phyloP scores from a whole-genome alignment of 345 rosid genomes.

The Citrus sinensis region DVS_A1.0 CM039161.1:19943501-19944000 shows the following conservation, averaged over 20 bases:
- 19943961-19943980: too few species aligned
- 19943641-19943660: slow-evolving; percentile 51
- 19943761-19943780: slow-evolving; percentile 90
- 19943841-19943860: background rate
- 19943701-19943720: slow-evolving; percentile 16
- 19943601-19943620: slow-evolving; percentile 93
- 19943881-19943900: background rate
- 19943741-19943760: slow-evolving; percentile 91
- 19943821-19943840: slow-evolving; percentile 68
- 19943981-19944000: too few species aligned
- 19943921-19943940: too few species aligned
- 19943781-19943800: slow-evolving; percentile 95
- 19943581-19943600: slow-evolving; percentile 69
- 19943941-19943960: too few species aligned
- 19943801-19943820: slow-evolving; percentile 93
- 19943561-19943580: slow-evolving; percentile 55
- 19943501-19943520: slow-evolving; percentile 69
- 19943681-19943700: background rate
- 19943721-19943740: slow-evolving; percentile 67
- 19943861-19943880: background rate
- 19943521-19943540: slow-evolving; percentile 84
- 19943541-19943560: slow-evolving; percentile 55
- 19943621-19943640: slow-evolving; percentile 91
- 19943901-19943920: too few species aligned
- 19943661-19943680: background rate